Evolutionary conservation across 371 early-diverging fungal genomes (phyloP).

Genomic region (Syncephalastrum contaminatum): DNA sequence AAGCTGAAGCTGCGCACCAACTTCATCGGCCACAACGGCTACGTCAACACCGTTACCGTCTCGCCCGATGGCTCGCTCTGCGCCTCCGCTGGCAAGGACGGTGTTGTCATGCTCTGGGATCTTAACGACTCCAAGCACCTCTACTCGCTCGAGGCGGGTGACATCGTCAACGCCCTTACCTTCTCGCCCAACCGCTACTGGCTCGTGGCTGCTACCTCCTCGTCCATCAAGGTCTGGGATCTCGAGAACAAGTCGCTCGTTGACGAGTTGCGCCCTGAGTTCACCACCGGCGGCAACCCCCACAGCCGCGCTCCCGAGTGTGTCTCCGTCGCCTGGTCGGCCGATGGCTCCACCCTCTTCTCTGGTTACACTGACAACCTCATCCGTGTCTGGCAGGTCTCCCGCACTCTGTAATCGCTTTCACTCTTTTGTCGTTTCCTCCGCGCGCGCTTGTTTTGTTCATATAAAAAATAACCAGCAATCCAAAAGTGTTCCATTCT

Average conservation of each 20-base stretch:
- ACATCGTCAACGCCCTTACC: conserved; percentile 94
- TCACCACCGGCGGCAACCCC: conserved; percentile 69
- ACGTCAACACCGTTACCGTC: conserved; percentile 97
- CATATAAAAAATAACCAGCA: too few relatives aligned
- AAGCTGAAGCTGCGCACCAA: conserved; percentile 98
- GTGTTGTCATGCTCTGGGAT: conserved; percentile 99
- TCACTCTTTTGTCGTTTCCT: background rate
- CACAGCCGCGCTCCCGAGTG: conserved; percentile 78
- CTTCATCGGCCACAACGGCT: conserved; percentile 98
- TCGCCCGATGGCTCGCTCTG: conserved; percentile 99
- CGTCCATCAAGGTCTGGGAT: conserved; percentile 99
- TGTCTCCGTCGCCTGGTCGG: conserved; percentile 97
- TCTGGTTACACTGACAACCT: conserved; percentile 97
- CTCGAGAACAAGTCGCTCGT: conserved; percentile 96
- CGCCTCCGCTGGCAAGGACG: conserved; percentile 99
- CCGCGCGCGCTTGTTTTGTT: too few relatives aligned
- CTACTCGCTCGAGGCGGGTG: conserved; percentile 97
- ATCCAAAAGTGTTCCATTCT: too few relatives aligned
- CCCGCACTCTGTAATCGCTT: conserved; percentile 55
- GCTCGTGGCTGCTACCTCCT: conserved; percentile 98
- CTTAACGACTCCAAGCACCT: conserved; percentile 99
- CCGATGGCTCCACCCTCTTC: conserved; percentile 97
- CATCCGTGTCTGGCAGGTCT: conserved; percentile 94
- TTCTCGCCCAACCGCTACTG: conserved; percentile 99
- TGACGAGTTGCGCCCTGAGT: conserved; percentile 94